phyloP scores from a whole-genome alignment of 2,329 filamentous ascomycete species.

The Rutstroemia sp. region DNA sequence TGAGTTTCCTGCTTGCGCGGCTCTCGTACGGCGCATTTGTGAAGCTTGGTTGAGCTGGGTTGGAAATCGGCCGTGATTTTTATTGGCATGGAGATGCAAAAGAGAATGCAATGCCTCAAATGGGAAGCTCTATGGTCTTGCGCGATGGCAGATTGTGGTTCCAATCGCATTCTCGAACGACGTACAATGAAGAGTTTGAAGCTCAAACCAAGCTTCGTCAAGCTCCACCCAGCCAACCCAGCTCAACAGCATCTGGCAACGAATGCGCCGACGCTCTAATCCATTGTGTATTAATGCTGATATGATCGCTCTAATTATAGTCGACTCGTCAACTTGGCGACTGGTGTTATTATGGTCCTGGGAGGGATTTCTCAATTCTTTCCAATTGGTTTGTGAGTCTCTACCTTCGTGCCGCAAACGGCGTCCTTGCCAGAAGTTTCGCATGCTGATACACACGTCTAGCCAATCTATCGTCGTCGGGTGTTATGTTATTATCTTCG shows the following conservation, averaged over 20 bases:
- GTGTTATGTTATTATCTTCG: constrained; percentile 85
- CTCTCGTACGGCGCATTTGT: constrained; percentile 4
- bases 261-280: background rate
- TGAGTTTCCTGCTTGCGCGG: constrained; percentile 41
- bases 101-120: background rate
- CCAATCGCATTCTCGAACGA: background rate
- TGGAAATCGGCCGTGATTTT: background rate
- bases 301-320: constrained; percentile 40
- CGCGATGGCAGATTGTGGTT: background rate
- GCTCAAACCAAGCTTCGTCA: background rate
- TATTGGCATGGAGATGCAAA: background rate
- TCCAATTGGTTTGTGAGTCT: constrained; percentile 13
- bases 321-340: constrained; percentile 87
- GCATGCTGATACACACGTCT: constrained; percentile 11
- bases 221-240: background rate
- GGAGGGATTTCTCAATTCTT: constrained; percentile 75
- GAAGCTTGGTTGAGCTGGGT: background rate
- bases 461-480: constrained; percentile 73
- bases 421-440: background rate
- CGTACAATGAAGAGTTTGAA: background rate
- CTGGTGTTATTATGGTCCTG: constrained; percentile 79
- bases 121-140: background rate
- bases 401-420: constrained; percentile 20
- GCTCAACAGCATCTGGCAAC: constrained; percentile 15
- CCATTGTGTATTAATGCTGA: constrained; percentile 21